A percentile compares a stretch with the other conserved stretches of the same genome.
Conservation (phyloP, 2,329 filamentous ascomycete genomes). For the Rutstroemia sp. region DNA sequence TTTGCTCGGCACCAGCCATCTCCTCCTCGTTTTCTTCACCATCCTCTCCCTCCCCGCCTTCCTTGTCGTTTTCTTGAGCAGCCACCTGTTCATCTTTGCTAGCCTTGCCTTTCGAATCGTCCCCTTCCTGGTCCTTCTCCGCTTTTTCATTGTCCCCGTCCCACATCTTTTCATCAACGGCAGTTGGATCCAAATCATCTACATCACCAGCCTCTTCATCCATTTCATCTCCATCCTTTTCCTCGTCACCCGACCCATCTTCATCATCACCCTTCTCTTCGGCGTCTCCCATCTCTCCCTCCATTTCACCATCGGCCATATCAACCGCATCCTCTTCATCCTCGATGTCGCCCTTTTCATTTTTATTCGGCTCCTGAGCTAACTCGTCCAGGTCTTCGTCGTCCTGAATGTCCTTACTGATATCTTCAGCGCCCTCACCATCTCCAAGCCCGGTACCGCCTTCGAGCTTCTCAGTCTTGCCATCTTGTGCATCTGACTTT, state of each 20-base stretch:
- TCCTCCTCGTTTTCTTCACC: slow-evolving; percentile 38
- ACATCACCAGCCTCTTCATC: slow-evolving; percentile 89
- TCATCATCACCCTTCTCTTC: slow-evolving; percentile 55
- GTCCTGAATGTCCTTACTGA: slow-evolving; percentile 91
- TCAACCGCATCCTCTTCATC: slow-evolving; percentile 82
- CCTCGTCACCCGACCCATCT: slow-evolving; percentile 56
- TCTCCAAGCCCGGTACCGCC: slow-evolving; percentile 90
- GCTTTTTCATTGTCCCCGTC: slow-evolving; percentile 75
- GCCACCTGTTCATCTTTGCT: slow-evolving; percentile 46
- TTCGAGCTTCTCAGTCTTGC: slow-evolving; percentile 73
- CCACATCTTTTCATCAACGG: slow-evolving; percentile 99
- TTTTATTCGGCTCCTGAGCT: slow-evolving; percentile 70
- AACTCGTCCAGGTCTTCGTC: slow-evolving; percentile 91
- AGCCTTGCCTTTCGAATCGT: slow-evolving; percentile 63
- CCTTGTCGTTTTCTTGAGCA: slow-evolving; percentile 50
- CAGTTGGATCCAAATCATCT: slow-evolving; percentile 79
- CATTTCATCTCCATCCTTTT: slow-evolving; percentile 60
- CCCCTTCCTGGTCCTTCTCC: slow-evolving; percentile 73
- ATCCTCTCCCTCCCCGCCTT: slow-evolving; percentile 44
- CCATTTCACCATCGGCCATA: slow-evolving; percentile 85
- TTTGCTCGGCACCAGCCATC: slow-evolving; percentile 52
- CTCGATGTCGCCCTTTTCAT: slow-evolving; percentile 56
- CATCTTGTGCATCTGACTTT: slow-evolving; percentile 62
- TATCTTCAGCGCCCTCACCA: slow-evolving; percentile 91
- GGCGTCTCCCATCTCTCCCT: slow-evolving; percentile 70